phyloP scores from a whole-genome alignment of 495 filamentous ascomycete species.

The Rostrohypoxylon terebratum region DNA sequence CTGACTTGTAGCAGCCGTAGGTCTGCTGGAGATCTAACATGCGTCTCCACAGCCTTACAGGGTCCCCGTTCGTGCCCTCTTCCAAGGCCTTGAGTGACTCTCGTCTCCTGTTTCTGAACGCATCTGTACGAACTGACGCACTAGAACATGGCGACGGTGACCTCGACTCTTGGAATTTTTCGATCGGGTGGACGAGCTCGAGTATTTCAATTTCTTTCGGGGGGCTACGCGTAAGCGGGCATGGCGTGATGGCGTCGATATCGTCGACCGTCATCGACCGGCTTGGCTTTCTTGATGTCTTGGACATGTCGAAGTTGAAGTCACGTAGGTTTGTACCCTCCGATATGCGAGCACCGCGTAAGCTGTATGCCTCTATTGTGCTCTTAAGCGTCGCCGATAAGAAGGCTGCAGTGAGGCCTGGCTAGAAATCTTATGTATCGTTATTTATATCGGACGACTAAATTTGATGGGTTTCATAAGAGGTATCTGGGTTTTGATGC shows the following conservation, averaged over 20 bases:
- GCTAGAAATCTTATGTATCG: background rate
- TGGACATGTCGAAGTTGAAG: constrained; percentile 13
- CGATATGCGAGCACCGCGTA: background rate
- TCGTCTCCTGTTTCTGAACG: constrained; percentile 37
- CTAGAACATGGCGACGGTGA: constrained; percentile 45
- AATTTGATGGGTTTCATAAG: background rate
- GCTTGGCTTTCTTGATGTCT: constrained; percentile 21
- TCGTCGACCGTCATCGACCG: constrained; percentile 35
- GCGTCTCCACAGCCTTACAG: constrained; percentile 56
- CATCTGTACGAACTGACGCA: constrained; percentile 18
- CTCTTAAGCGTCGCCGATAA: background rate
- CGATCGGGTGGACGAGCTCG: constrained; percentile 24
- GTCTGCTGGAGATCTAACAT: constrained; percentile 59
- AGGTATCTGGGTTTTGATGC: background rate
- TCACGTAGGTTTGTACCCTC: constrained; percentile 9
- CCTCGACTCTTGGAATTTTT: constrained; percentile 33
- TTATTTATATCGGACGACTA: background rate
- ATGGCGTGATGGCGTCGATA: constrained; percentile 51
- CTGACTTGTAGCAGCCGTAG: constrained; percentile 61
- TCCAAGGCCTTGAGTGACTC: constrained; percentile 49
- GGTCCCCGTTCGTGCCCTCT: constrained; percentile 50
- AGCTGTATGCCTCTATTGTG: background rate
- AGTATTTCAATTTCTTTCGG: constrained; percentile 20
- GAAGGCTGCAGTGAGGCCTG: background rate
- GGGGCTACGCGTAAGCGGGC: constrained; percentile 29